Conservation (phyloP, 371 early-diverging fungal species). For the Haplosporangium sp. region DNA sequence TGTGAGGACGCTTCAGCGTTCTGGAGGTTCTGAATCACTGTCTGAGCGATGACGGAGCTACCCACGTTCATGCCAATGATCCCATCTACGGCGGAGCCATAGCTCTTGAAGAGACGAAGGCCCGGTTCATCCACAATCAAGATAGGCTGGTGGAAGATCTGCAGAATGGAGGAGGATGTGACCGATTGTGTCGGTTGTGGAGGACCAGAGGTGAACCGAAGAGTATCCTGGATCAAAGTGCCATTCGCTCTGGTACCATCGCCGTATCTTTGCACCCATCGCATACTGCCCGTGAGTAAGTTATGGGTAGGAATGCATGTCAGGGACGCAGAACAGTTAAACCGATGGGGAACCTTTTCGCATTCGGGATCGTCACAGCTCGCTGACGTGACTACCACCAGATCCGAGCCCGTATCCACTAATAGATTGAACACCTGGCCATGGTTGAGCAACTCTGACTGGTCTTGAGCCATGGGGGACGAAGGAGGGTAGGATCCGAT, state of each 20-base stretch:
- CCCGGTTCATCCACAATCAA: constrained; percentile 41
- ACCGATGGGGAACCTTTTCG: constrained; percentile 23
- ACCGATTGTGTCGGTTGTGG: background rate
- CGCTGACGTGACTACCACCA: constrained; percentile 34
- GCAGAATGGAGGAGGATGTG: background rate
- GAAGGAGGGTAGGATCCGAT: constrained; percentile 24
- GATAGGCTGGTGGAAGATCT: constrained; percentile 21
- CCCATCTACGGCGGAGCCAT: constrained; percentile 34
- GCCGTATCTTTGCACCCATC: constrained; percentile 37
- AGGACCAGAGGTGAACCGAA: constrained; percentile 17
- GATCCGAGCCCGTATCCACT: constrained; percentile 46
- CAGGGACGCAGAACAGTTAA: constrained; percentile 10
- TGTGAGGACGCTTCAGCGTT: background rate
- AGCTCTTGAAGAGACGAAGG: constrained; percentile 27
- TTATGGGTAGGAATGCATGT: constrained; percentile 15
- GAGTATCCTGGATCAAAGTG: constrained; percentile 32
- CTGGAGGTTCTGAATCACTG: constrained; percentile 41
- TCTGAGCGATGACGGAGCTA: constrained; percentile 14
- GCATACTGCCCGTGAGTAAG: background rate
- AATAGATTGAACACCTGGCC: constrained; percentile 26
- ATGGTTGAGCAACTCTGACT: background rate
- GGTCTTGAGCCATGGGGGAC: background rate
- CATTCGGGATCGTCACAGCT: constrained; percentile 20
- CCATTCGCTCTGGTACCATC: constrained; percentile 41
- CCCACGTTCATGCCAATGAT: constrained; percentile 39